Percentiles rank a stretch among this genome's conserved stretches.
phyloP scores from a whole-genome alignment of 176 grass and related monocot genomes.

The Oryza longistaminata region DNA sequence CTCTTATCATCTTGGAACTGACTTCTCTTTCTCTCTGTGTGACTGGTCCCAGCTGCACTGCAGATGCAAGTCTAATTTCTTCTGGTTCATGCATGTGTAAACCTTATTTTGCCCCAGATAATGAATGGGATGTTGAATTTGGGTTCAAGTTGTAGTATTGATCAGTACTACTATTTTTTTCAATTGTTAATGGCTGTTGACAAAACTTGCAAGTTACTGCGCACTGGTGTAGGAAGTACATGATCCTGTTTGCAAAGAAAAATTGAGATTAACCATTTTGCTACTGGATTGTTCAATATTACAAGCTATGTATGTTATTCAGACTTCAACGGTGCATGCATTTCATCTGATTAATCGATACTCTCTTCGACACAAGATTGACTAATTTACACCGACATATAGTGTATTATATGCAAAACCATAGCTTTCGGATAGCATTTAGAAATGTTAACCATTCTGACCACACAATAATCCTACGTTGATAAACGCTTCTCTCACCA shows the following conservation, averaged over 20 bases:
- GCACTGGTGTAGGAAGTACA: not conserved
- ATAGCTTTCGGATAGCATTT: not conserved
- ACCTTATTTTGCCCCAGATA: not conserved
- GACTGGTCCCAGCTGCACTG: constrained; percentile 19
- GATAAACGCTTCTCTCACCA: not conserved
- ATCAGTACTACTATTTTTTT: not conserved
- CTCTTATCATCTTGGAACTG: constrained; percentile 60
- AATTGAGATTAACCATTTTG: not conserved
- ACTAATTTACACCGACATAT: not conserved
- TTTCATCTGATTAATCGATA: not conserved
- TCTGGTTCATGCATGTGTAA: constrained; percentile 31
- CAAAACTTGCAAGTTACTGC: not conserved
- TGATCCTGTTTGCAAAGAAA: not conserved
- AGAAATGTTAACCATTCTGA: not conserved
- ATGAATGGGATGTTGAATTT: constrained; percentile 4
- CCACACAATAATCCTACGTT: not conserved
- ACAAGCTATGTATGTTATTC: too few species aligned
- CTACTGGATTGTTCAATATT: too few species aligned
- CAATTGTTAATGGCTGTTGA: not conserved
- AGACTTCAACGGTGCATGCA: too few species aligned
- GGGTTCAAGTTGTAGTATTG: not conserved
- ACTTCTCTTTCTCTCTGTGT: constrained; percentile 24
- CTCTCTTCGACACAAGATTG: not conserved
- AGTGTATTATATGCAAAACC: not conserved
- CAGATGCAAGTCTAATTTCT: constrained; percentile 22